Evolutionary conservation across 2,329 filamentous ascomycete species (phyloP).

Genomic region (Cercospora zeina): DNA sequence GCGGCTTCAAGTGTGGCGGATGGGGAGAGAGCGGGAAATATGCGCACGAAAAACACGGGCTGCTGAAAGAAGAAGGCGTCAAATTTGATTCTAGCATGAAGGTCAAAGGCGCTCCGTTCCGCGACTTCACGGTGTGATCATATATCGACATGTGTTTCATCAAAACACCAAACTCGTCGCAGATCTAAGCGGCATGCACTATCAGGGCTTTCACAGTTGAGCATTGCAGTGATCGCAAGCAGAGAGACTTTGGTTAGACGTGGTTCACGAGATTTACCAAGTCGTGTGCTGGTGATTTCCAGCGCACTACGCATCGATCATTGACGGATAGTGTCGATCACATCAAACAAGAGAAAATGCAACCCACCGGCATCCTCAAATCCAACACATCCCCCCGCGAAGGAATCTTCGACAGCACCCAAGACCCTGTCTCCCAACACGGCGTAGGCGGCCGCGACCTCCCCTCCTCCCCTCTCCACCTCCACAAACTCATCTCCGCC

Average conservation of each 20-base stretch:
- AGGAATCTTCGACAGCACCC: constrained; percentile 45
- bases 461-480: constrained; percentile 33
- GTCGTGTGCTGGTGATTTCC: too few relatives aligned
- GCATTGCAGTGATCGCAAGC: too few relatives aligned
- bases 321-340: constrained; percentile 24
- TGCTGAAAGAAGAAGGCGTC: constrained; percentile 49
- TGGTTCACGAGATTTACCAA: too few relatives aligned
- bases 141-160: not conserved
- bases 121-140: constrained; percentile 32
- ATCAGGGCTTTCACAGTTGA: too few relatives aligned
- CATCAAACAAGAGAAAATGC: constrained; percentile 33
- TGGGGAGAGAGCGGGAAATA: constrained; percentile 51
- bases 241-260: too few relatives aligned
- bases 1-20: constrained; percentile 53
- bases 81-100: constrained; percentile 48
- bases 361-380: constrained; percentile 44
- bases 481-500: constrained; percentile 38
- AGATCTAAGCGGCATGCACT: constrained; percentile 47
- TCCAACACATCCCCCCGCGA: constrained; percentile 44
- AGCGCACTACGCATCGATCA: too few relatives aligned
- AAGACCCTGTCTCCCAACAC: constrained; percentile 39
- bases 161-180: constrained; percentile 47
- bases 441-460: constrained; percentile 36
- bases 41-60: constrained; percentile 45
- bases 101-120: constrained; percentile 45